These are phyloP conservation scores for Domatiomyces globalis DNA, from an alignment of 2,329 filamentous ascomycete genomes.

Conservation along the genomic window DNA sequence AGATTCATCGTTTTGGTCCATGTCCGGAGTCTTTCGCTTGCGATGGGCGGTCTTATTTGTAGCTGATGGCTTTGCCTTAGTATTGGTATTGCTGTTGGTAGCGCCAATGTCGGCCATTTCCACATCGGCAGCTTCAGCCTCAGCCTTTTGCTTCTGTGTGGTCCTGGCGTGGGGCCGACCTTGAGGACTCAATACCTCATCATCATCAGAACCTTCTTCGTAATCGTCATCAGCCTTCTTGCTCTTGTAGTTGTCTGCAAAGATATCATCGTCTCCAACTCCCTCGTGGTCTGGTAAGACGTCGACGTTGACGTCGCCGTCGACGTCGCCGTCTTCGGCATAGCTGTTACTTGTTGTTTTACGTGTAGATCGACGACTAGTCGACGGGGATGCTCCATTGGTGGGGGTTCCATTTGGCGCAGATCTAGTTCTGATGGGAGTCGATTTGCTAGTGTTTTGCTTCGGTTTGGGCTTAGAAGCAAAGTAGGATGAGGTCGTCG, in stretches of 20 bases:
- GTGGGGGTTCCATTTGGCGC: constrained; percentile 16
- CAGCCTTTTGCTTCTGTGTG: constrained; percentile 20
- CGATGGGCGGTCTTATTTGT: constrained; percentile 20
- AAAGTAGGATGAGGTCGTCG: constrained; percentile 51
- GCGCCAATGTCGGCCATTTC: constrained; percentile 14
- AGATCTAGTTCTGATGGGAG: constrained; percentile 12
- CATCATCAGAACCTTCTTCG: constrained; percentile 42
- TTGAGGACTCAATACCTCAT: constrained; percentile 25
- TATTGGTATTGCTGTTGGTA: constrained; percentile 23
- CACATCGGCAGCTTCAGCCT: constrained; percentile 18
- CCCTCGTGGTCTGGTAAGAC: constrained; percentile 56
- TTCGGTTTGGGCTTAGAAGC: constrained; percentile 44
- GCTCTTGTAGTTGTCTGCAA: constrained; percentile 56
- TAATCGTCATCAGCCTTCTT: constrained; percentile 57
- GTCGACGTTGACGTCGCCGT: constrained; percentile 48
- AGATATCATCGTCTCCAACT: constrained; percentile 60
- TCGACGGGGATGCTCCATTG: constrained; percentile 21
- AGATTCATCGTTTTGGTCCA: constrained; percentile 29
- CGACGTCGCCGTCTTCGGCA: constrained; percentile 31
- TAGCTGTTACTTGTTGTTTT: constrained; percentile 23
- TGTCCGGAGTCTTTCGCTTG: constrained; percentile 45
- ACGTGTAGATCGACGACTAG: constrained; percentile 18
- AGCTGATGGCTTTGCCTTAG: constrained; percentile 22
- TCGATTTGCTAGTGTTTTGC: constrained; percentile 22
- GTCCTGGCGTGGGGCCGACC: constrained; percentile 8